These are phyloP conservation scores for Saccharomycopsis amapae DNA, from an alignment of 805 yeast species.

Conservation along the genomic window DNA sequence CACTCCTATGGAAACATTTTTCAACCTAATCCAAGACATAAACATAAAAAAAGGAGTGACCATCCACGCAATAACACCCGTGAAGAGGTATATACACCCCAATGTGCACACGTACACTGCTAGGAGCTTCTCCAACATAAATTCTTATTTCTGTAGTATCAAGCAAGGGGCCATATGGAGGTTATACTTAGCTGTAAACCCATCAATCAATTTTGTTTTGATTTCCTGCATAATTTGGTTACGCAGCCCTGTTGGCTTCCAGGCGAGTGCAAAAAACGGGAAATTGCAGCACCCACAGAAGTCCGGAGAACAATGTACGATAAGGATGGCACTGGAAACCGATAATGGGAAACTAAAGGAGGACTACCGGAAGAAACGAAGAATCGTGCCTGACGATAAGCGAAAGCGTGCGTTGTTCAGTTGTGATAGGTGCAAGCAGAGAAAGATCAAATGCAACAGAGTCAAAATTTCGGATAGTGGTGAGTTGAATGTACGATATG, in stretches of 20 bases:
- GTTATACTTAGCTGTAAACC: too few species aligned
- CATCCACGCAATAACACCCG: conserved; percentile 8
- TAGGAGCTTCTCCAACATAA: too few species aligned
- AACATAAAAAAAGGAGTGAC: conserved; percentile 9
- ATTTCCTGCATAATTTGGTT: too few species aligned
- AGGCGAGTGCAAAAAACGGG: too few species aligned
- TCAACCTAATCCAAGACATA: conserved; percentile 1
- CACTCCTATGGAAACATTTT: neutral
- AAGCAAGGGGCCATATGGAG: too few species aligned
- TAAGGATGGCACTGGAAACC: too few species aligned
- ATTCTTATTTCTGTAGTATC: too few species aligned
- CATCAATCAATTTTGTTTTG: too few species aligned
- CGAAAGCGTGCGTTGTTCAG: conserved; percentile 18
- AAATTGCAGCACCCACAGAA: too few species aligned
- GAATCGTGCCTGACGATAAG: conserved; percentile 14
- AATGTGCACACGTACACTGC: neutral
- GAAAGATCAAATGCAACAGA: conserved; percentile 19
- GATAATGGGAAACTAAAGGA: too few species aligned
- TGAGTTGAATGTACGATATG: conserved; percentile 8
- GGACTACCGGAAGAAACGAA: conserved; percentile 6
- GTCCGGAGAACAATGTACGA: too few species aligned
- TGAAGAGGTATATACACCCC: neutral
- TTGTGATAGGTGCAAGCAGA: conserved; percentile 18
- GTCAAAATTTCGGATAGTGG: conserved; percentile 5
- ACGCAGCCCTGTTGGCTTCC: too few species aligned